Conservation (phyloP, 345 rosid species). For the Mercurialis annua region DNA sequence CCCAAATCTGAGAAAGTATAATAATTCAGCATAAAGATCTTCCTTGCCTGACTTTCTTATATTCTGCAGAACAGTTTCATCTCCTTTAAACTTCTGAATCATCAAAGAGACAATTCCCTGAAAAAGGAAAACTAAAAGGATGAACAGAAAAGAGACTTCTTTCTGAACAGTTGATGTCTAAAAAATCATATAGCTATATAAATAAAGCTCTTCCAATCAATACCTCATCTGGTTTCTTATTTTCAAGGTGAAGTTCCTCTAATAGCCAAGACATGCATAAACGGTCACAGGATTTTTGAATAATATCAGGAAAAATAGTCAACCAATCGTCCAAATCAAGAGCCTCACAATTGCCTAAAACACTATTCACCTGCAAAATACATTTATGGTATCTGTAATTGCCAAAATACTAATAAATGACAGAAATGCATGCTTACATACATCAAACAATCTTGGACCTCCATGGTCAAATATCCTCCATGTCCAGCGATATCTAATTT, state of each 20-base stretch:
- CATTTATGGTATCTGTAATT: slow-evolving; percentile 11
- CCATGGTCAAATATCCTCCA: neutral
- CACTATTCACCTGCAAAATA: slow-evolving; percentile 53
- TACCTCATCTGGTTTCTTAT: slow-evolving; percentile 47
- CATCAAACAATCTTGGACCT: neutral
- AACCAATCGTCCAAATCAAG: slow-evolving; percentile 48
- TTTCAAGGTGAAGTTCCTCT: slow-evolving; percentile 45
- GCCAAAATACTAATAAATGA: slow-evolving; percentile 4
- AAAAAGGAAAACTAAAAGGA: neutral
- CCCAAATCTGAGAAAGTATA: slow-evolving; percentile 60
- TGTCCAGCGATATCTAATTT: too few relatives aligned
- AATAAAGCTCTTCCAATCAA: slow-evolving; percentile 8
- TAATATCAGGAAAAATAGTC: slow-evolving; percentile 38
- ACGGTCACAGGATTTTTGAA: slow-evolving; percentile 49
- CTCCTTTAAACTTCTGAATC: slow-evolving; percentile 59
- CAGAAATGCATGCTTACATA: neutral
- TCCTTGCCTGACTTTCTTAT: slow-evolving; percentile 78
- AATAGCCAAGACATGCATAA: slow-evolving; percentile 64
- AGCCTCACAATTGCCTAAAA: slow-evolving; percentile 23
- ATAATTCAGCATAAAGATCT: slow-evolving; percentile 72
- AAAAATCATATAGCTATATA: neutral
- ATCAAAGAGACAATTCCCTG: slow-evolving; percentile 60
- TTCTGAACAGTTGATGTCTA: slow-evolving; percentile 4
- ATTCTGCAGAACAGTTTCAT: slow-evolving; percentile 47
- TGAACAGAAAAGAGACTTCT: neutral